Evolutionary conservation across 768 basidiomycete species (phyloP).

Genomic region (Stropharia rugosoannulata): DNA sequence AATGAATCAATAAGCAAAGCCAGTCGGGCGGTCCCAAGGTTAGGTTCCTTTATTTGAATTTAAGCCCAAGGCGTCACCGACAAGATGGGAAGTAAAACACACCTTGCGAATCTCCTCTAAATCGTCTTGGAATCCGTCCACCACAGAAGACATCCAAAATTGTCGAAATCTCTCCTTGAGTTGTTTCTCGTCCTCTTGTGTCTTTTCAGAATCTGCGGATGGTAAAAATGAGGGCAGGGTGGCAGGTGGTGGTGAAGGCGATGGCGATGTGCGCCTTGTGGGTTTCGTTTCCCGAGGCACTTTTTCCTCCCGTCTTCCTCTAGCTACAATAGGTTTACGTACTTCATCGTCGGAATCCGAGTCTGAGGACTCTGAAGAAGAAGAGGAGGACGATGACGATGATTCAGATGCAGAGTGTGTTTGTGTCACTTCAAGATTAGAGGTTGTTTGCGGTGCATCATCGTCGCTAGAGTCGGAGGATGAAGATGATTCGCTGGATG

Average conservation of each 20-base stretch:
- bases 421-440: constrained; percentile 12
- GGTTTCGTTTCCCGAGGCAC: constrained; percentile 9
- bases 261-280: constrained; percentile 33
- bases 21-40: constrained; percentile 65
- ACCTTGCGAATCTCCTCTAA: constrained; percentile 85
- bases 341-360: constrained; percentile 19
- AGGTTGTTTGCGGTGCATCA: constrained; percentile 12
- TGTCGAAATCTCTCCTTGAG: constrained; percentile 72
- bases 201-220: constrained; percentile 24
- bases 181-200: constrained; percentile 43
- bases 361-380: constrained; percentile 23
- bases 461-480: constrained; percentile 33
- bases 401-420: constrained; percentile 31
- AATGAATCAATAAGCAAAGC: constrained; percentile 80
- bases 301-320: constrained; percentile 11
- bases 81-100: constrained; percentile 14
- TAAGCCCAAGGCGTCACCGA: background rate
- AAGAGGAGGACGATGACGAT: constrained; percentile 21
- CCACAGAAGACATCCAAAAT: constrained; percentile 86
- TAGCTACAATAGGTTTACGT: constrained; percentile 5
- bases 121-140: constrained; percentile 81
- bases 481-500: constrained; percentile 41
- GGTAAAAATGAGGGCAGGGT: constrained; percentile 62
- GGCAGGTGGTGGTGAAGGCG: constrained; percentile 44
- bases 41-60: constrained; percentile 46